A percentile compares a stretch with the other conserved stretches of the same genome.
These are phyloP conservation scores for Breviolum minutum DNA, from an alignment of 73 alveolate species.

Conservation along the genomic window DNA sequence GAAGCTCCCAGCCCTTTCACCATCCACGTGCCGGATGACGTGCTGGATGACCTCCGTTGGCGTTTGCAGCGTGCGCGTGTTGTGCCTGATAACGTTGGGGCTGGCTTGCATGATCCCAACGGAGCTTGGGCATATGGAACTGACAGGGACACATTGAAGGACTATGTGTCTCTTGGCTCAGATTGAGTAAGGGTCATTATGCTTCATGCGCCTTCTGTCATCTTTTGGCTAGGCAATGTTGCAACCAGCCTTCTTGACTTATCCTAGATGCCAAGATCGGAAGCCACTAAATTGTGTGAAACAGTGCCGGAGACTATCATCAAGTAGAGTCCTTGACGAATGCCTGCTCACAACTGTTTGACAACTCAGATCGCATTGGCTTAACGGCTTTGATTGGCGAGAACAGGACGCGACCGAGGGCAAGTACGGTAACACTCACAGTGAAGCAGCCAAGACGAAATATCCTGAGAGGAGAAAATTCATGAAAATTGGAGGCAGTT, in stretches of 20 bases:
- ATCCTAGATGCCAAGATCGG: too few relatives aligned
- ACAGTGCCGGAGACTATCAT: too few relatives aligned
- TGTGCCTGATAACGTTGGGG: constrained; percentile 65
- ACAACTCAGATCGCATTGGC: constrained; percentile 32
- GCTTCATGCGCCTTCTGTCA: too few relatives aligned
- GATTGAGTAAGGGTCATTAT: too few relatives aligned
- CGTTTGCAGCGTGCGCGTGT: constrained; percentile 50
- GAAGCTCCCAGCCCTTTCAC: constrained; percentile 38
- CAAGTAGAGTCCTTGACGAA: too few relatives aligned
- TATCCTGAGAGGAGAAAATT: not conserved
- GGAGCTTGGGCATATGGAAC: constrained; percentile 65
- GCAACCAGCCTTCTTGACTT: too few relatives aligned
- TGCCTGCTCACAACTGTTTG: too few relatives aligned
- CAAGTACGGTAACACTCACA: not conserved
- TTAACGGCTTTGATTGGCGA: constrained; percentile 49
- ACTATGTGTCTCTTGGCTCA: constrained; percentile 10
- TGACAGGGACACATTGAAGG: constrained; percentile 38
- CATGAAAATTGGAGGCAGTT: too few relatives aligned
- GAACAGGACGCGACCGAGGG: constrained; percentile 8
- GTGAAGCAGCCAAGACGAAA: not conserved
- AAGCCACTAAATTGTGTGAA: too few relatives aligned
- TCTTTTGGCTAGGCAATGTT: too few relatives aligned
- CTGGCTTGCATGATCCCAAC: constrained; percentile 26
- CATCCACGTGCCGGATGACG: constrained; percentile 78
- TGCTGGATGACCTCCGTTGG: constrained; percentile 27